A percentile compares a stretch with the other conserved stretches of the same genome.
These are phyloP conservation scores for Neonectria magnoliae DNA, from an alignment of 2,329 filamentous ascomycete genomes.

Conservation along the genomic window DNA sequence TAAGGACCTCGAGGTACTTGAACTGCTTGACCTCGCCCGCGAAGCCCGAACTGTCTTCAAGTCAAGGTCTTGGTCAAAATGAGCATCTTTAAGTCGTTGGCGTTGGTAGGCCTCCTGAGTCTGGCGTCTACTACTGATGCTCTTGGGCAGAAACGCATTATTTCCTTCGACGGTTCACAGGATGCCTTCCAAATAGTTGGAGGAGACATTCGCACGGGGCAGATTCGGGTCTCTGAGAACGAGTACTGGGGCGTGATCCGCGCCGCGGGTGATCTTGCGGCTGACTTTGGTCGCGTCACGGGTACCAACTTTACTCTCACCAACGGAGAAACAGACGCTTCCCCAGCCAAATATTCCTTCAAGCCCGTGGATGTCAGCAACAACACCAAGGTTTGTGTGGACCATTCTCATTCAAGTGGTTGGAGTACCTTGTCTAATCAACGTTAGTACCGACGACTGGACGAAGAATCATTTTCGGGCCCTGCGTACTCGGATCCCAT, in stretches of 20 bases:
- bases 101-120: background rate
- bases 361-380: background rate
- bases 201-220: conserved; percentile 38
- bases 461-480: background rate
- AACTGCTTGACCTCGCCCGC: background rate
- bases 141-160: background rate
- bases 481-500: background rate
- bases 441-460: background rate
- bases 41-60: background rate
- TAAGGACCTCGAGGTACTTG: background rate
- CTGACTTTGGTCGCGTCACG: conserved; percentile 77
- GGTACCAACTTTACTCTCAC: conserved; percentile 70
- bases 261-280: conserved; percentile 72
- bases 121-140: background rate
- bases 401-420: background rate
- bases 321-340: conserved; percentile 54
- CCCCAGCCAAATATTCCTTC: conserved; percentile 15
- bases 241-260: conserved; percentile 77
- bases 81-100: background rate
- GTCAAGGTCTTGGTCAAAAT: background rate
- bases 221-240: conserved; percentile 65
- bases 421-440: background rate
- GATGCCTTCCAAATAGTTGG: background rate
- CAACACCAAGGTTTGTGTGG: background rate
- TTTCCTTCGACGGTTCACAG: background rate